Percentiles rank a stretch among this genome's conserved stretches.
phyloP scores from a whole-genome alignment of 768 basidiomycete species.

The Psilocybe azurescens region DNA sequence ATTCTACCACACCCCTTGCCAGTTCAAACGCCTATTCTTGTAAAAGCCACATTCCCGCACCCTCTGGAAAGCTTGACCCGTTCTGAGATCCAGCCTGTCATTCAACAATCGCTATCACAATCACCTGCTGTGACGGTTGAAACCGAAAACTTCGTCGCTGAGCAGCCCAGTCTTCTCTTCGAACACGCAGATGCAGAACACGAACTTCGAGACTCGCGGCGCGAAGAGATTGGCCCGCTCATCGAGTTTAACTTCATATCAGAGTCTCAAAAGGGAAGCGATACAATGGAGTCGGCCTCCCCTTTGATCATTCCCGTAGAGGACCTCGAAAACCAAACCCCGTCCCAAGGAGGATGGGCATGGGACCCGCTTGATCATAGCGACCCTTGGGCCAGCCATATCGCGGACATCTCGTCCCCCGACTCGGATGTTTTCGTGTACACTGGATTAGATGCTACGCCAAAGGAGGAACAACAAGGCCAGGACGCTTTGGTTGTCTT shows the following conservation, averaged over 20 bases:
- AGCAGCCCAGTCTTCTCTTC: background rate
- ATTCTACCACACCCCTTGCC: background rate
- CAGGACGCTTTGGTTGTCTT: slow-evolving; percentile 5
- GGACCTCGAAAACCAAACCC: background rate
- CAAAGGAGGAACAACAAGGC: background rate
- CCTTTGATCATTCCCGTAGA: background rate
- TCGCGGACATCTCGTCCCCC: background rate
- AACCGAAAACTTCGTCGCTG: background rate
- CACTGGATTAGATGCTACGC: background rate
- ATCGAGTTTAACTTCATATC: background rate
- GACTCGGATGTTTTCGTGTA: slow-evolving; percentile 16
- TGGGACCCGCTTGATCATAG: slow-evolving; percentile 8
- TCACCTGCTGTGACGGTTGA: background rate
- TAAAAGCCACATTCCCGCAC: slow-evolving; percentile 8
- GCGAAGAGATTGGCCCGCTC: background rate
- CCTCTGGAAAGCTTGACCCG: slow-evolving; percentile 7
- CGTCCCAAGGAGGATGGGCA: background rate
- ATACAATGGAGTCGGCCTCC: background rate
- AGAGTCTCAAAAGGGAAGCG: background rate
- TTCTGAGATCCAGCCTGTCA: background rate
- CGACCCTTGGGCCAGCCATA: slow-evolving; percentile 18
- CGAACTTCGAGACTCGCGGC: background rate
- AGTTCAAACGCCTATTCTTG: background rate
- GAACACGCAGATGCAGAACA: background rate
- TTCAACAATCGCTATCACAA: background rate